Evolutionary conservation across 164 flowering plant species (phyloP).

Genomic region (Dillenia turbinata): DNA sequence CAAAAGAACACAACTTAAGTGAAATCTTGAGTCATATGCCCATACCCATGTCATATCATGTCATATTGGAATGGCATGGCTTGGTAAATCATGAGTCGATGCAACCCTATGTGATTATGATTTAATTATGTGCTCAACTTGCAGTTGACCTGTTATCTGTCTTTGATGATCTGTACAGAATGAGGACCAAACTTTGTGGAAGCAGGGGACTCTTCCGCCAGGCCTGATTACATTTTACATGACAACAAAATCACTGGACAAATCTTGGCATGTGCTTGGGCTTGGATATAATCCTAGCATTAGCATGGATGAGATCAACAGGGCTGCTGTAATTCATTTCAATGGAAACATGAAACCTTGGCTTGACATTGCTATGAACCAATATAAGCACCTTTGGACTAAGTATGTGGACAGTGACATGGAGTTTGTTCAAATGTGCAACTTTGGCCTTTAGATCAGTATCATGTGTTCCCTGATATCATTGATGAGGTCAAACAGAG

Average conservation of each 20-base stretch:
- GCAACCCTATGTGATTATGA: no score
- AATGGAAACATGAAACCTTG: constrained; percentile 96
- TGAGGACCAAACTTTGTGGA: constrained; percentile 67
- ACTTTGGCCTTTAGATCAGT: constrained; percentile 70
- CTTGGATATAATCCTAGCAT: constrained; percentile 90
- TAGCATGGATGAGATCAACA: constrained; percentile 83
- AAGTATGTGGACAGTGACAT: constrained; percentile 81
- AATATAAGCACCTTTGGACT: constrained; percentile 76
- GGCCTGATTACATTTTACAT: constrained; percentile 83
- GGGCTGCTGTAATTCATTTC: constrained; percentile 87
- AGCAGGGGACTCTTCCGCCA: constrained; percentile 72
- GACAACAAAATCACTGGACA: constrained; percentile 77
- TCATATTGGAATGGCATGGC: no score
- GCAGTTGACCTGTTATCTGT: background rate
- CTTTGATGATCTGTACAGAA: constrained; percentile 39
- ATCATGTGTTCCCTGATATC: background rate
- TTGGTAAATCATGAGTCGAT: no score
- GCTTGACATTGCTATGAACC: constrained; percentile 95
- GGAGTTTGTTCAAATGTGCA: constrained; percentile 93
- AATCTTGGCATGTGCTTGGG: constrained; percentile 91
- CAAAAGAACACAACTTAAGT: no score
- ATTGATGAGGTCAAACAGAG: constrained; percentile 10
- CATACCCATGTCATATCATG: no score
- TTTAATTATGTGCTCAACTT: background rate
- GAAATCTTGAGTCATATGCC: no score